Evolutionary conservation across 805 yeast species (phyloP).

Genomic region (Myxozyma udenii): DNA sequence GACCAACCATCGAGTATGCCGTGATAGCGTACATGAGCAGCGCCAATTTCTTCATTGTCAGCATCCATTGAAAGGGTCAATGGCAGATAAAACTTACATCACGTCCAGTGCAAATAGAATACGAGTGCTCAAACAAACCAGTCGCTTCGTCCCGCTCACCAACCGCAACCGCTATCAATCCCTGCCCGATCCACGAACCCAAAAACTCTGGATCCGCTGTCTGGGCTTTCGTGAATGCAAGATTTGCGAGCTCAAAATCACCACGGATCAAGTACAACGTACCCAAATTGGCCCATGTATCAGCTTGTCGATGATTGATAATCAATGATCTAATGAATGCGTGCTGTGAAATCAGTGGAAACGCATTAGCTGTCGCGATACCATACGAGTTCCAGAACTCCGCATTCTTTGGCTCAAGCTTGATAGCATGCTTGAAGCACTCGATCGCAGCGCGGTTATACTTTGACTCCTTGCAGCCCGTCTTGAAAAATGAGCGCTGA

Average conservation of each 20-base stretch:
- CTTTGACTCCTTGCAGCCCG: slow-evolving; percentile 8
- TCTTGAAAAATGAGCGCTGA: slow-evolving; percentile 49
- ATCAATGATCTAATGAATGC: slow-evolving; percentile 81
- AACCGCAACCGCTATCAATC: slow-evolving; percentile 46
- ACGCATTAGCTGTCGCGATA: slow-evolving; percentile 59
- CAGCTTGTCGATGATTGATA: slow-evolving; percentile 62
- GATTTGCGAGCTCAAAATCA: slow-evolving; percentile 69
- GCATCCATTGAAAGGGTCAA: neutral
- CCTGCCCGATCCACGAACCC: slow-evolving; percentile 83
- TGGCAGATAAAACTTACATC: slow-evolving; percentile 36
- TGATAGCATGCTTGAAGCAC: slow-evolving; percentile 63
- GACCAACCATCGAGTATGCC: slow-evolving; percentile 42
- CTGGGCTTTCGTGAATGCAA: slow-evolving; percentile 70
- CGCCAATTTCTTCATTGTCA: slow-evolving; percentile 46
- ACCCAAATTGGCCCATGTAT: slow-evolving; percentile 79
- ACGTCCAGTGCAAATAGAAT: slow-evolving; percentile 68
- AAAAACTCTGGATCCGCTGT: slow-evolving; percentile 75
- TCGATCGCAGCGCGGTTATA: slow-evolving; percentile 49
- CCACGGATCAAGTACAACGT: slow-evolving; percentile 64
- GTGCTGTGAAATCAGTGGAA: slow-evolving; percentile 81
- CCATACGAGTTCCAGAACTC: slow-evolving; percentile 84
- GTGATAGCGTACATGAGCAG: slow-evolving; percentile 69
- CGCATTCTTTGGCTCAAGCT: slow-evolving; percentile 64
- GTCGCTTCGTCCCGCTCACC: slow-evolving; percentile 49
- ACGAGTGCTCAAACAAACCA: slow-evolving; percentile 71